These are phyloP conservation scores for Tympanopsis confertula DNA, from an alignment of 2,329 filamentous ascomycete species.

Conservation along the genomic window DNA sequence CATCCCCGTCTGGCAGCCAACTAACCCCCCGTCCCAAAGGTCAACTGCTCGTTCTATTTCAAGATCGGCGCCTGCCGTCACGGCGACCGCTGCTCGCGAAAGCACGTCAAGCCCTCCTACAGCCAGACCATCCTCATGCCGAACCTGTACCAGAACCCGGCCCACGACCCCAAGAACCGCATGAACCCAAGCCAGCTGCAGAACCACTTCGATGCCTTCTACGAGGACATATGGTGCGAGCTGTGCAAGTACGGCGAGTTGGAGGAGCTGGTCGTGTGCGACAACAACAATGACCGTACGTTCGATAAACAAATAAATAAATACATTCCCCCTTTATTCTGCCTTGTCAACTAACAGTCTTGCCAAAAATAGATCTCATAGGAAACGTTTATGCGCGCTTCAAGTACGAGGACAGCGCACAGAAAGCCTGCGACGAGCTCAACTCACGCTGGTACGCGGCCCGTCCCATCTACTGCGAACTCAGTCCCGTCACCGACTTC, in stretches of 20 bases:
- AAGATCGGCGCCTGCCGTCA: slow-evolving; percentile 98
- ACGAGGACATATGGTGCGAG: slow-evolving; percentile 99
- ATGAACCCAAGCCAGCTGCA: slow-evolving; percentile 94
- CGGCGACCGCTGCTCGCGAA: slow-evolving; percentile 93
- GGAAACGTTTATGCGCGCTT: slow-evolving; percentile 98
- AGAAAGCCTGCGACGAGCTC: slow-evolving; percentile 84
- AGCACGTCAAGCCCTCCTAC: slow-evolving; percentile 98
- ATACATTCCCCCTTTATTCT: slow-evolving; percentile 1
- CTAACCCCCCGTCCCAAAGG: slow-evolving; percentile 20
- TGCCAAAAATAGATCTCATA: slow-evolving; percentile 61
- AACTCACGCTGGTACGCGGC: slow-evolving; percentile 96
- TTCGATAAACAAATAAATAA: slow-evolving; percentile 10
- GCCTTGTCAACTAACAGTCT: slow-evolving; percentile 1
- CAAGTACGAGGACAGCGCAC: slow-evolving; percentile 97
- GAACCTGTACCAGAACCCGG: slow-evolving; percentile 97
- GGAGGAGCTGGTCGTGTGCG: slow-evolving; percentile 95
- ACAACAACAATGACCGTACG: slow-evolving; percentile 96
- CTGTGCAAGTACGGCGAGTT: slow-evolving; percentile 98
- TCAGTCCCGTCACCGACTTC: slow-evolving; percentile 94
- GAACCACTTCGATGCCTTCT: slow-evolving; percentile 99
- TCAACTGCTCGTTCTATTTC: slow-evolving; percentile 99
- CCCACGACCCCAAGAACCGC: slow-evolving; percentile 90
- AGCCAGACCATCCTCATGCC: slow-evolving; percentile 94
- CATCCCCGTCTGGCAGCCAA: slow-evolving; percentile 5
- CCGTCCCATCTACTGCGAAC: slow-evolving; percentile 92